Evolutionary conservation across 495 filamentous ascomycete genomes (phyloP).

Genomic region (Viridothelium virens): DNA sequence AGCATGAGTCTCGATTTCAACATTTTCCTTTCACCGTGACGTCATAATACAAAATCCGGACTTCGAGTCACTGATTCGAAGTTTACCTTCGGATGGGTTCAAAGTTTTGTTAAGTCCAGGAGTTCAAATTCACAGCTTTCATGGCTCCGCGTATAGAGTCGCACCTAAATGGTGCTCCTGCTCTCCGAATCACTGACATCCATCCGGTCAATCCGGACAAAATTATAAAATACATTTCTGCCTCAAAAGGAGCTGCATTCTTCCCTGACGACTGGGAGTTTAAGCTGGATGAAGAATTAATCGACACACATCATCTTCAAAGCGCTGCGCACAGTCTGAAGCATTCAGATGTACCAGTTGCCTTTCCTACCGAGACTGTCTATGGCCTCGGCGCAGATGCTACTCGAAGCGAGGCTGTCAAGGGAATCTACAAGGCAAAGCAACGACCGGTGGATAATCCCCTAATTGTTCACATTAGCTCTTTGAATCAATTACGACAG

Average conservation of each 20-base stretch:
- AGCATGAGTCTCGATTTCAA: too few relatives aligned
- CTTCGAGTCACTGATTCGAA: neutral
- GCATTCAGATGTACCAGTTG: slow-evolving; percentile 64
- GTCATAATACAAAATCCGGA: neutral
- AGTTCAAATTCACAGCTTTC: neutral
- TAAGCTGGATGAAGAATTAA: slow-evolving; percentile 15
- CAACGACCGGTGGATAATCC: slow-evolving; percentile 88
- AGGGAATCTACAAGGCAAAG: slow-evolving; percentile 85
- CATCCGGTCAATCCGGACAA: neutral
- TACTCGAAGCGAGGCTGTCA: slow-evolving; percentile 73
- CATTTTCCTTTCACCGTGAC: neutral
- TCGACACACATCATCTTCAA: slow-evolving; percentile 31
- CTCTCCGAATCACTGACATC: neutral
- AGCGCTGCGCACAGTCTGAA: slow-evolving; percentile 55
- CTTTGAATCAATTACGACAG: slow-evolving; percentile 66
- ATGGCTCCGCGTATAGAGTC: neutral
- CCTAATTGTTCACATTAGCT: slow-evolving; percentile 84
- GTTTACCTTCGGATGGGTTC: neutral
- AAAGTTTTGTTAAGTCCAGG: neutral
- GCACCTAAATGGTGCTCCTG: neutral
- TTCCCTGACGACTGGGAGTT: slow-evolving; percentile 23
- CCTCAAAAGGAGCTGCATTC: neutral
- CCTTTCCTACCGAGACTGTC: slow-evolving; percentile 96
- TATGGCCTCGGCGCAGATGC: slow-evolving; percentile 96
- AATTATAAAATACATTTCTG: neutral